These are phyloP conservation scores for Nidula niveotomentosa DNA, from an alignment of 1,284 basidiomycete genomes.

Conservation along the genomic window DNA sequence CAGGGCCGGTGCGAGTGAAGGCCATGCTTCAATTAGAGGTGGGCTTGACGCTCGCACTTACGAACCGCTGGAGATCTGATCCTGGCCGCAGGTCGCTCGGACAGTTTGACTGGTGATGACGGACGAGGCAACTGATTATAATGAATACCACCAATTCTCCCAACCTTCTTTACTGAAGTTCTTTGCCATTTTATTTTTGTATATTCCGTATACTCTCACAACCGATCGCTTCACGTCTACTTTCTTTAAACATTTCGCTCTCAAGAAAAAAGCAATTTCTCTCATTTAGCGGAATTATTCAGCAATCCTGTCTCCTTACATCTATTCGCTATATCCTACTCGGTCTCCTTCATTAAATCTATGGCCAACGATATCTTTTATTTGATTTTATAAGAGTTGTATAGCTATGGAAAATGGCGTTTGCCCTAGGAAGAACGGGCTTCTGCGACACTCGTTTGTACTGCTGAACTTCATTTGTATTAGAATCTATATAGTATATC, in stretches of 20 bases:
- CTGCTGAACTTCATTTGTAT: too few relatives aligned
- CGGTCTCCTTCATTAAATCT: conserved; percentile 26
- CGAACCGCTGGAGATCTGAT: conserved; percentile 81
- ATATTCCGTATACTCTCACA: conserved; percentile 30
- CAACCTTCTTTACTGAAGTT: conserved; percentile 3
- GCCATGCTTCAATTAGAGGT: conserved; percentile 45
- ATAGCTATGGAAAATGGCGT: conserved; percentile 17
- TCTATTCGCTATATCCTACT: conserved; percentile 25
- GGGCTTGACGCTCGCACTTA: conserved; percentile 80
- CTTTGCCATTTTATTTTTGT: conserved; percentile 17
- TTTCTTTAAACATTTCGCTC: conserved; percentile 23
- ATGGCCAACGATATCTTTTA: conserved; percentile 8
- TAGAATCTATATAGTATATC: too few relatives aligned
- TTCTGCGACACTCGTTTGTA: too few relatives aligned
- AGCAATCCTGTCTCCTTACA: conserved; percentile 14
- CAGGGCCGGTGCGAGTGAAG: conserved; percentile 54
- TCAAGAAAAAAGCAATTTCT: conserved; percentile 23
- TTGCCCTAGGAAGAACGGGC: too few relatives aligned
- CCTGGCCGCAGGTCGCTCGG: conserved; percentile 35
- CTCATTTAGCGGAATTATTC: conserved; percentile 26
- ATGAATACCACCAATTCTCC: neutral
- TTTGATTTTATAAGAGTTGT: conserved; percentile 7
- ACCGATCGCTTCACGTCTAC: conserved; percentile 24
- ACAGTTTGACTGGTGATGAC: conserved; percentile 42
- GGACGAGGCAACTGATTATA: conserved; percentile 30